phyloP scores from a whole-genome alignment of 495 filamentous ascomycete species.

The Trichoderma asperelloides region DNA sequence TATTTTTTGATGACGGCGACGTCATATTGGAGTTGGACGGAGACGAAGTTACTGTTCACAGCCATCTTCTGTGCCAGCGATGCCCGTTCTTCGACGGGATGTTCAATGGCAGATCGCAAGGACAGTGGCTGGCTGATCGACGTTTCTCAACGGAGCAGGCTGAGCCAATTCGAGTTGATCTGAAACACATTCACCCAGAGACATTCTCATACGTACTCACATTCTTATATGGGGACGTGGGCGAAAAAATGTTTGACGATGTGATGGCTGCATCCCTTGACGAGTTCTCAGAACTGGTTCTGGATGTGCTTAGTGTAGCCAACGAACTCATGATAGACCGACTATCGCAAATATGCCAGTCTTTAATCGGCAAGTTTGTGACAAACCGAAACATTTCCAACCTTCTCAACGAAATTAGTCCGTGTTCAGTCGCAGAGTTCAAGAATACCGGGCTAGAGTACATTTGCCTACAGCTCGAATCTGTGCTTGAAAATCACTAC shows the following conservation, averaged over 20 bases:
- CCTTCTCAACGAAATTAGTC: constrained; percentile 73
- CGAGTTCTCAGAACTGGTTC: constrained; percentile 75
- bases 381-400: constrained; percentile 79
- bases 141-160: constrained; percentile 40
- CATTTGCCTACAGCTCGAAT: constrained; percentile 81
- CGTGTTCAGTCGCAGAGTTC: constrained; percentile 73
- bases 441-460: constrained; percentile 87
- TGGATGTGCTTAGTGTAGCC: constrained; percentile 83
- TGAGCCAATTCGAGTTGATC: constrained; percentile 58
- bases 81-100: constrained; percentile 90
- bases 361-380: constrained; percentile 77
- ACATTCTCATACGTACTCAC: constrained; percentile 73
- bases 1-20: constrained; percentile 69
- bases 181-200: constrained; percentile 65
- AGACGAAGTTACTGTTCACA: constrained; percentile 60
- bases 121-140: constrained; percentile 69
- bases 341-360: constrained; percentile 82
- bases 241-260: constrained; percentile 72
- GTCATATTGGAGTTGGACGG: constrained; percentile 65
- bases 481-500: constrained; percentile 77
- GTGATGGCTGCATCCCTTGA: constrained; percentile 63
- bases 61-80: constrained; percentile 65
- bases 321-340: constrained; percentile 94
- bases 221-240: constrained; percentile 77
- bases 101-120: constrained; percentile 75